phyloP scores from a whole-genome alignment of 2,329 filamentous ascomycete species.

The Phaeosphaeriaceae sp. region DNA sequence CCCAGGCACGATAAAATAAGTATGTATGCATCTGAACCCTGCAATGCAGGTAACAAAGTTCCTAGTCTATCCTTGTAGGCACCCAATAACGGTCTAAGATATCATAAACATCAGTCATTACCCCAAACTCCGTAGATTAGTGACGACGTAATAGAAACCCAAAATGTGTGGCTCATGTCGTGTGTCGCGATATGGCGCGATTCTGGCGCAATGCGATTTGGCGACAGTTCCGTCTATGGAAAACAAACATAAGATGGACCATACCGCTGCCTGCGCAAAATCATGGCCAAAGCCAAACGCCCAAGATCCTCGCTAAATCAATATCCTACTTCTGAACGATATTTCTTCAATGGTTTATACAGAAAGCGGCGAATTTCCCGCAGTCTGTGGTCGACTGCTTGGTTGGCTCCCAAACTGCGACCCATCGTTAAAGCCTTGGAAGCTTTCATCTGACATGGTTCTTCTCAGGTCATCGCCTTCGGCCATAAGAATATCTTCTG shows the following conservation, averaged over 20 bases:
- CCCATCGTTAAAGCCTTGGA: slow-evolving; percentile 39
- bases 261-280: background rate
- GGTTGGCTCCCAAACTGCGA: slow-evolving; percentile 31
- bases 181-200: slow-evolving; percentile 27
- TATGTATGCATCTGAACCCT: background rate
- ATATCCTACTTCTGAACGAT: background rate
- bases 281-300: background rate
- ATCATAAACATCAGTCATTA: slow-evolving; percentile 7
- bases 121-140: background rate
- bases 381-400: slow-evolving; percentile 28
- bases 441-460: slow-evolving; percentile 35
- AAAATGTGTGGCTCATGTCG: background rate
- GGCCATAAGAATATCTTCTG: slow-evolving; percentile 37
- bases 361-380: slow-evolving; percentile 28
- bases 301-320: slow-evolving; percentile 1
- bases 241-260: slow-evolving; percentile 3
- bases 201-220: slow-evolving; percentile 14
- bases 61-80: slow-evolving; percentile 5
- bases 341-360: slow-evolving; percentile 5
- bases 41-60: background rate
- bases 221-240: slow-evolving; percentile 1
- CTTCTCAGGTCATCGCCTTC: slow-evolving; percentile 29
- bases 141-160: background rate
- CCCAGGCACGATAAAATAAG: background rate
- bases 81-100: slow-evolving; percentile 10